phyloP scores from a whole-genome alignment of 371 early-diverging fungal species.

The Dichotomocladium elegans region DNA sequence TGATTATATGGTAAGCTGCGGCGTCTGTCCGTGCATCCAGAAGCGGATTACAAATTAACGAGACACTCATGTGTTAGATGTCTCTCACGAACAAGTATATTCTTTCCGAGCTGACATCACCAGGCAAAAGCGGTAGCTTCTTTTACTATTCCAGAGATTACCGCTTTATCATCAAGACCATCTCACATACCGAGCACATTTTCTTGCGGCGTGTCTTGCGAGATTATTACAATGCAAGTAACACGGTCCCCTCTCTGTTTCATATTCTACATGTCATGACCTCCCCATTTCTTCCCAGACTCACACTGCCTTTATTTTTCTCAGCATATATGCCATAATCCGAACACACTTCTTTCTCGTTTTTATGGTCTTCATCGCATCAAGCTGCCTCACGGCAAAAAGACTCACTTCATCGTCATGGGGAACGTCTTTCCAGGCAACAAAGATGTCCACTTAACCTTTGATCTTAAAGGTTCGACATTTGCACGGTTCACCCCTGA shows the following conservation, averaged over 20 bases:
- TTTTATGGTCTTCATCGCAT: conserved; percentile 95
- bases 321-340: conserved; percentile 82
- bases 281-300: background rate
- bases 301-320: background rate
- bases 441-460: conserved; percentile 94
- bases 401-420: conserved; percentile 98
- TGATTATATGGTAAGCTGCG: conserved; percentile 71
- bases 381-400: conserved; percentile 85
- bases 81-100: conserved; percentile 96
- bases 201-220: conserved; percentile 83
- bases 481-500: conserved; percentile 79
- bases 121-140: conserved; percentile 94
- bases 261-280: background rate
- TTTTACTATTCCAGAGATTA: conserved; percentile 97
- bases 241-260: conserved; percentile 1
- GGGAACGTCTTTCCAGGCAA: conserved; percentile 95
- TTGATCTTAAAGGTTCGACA: conserved; percentile 94
- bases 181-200: conserved; percentile 91
- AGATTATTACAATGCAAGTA: conserved; percentile 73
- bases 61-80: no score
- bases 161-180: conserved; percentile 97
- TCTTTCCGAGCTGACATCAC: conserved; percentile 90
- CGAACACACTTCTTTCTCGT: conserved; percentile 91
- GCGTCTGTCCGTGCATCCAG: background rate
- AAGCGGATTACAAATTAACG: no score